Conservation (phyloP, 78 protist genomes). For the Tieghemostelium lacteum region DNA sequence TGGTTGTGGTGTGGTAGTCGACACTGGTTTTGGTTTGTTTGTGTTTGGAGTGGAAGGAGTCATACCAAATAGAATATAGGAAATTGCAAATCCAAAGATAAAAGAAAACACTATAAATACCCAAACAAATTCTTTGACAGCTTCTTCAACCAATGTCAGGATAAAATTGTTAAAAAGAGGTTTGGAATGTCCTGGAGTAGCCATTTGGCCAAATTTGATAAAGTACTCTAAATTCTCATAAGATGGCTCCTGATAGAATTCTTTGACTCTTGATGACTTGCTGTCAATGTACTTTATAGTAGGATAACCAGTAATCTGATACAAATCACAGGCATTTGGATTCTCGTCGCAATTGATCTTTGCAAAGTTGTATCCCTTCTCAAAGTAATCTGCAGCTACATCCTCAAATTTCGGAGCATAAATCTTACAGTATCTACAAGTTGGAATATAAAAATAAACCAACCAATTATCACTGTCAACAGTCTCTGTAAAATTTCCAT, state of each 20-base stretch:
- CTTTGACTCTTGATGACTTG: neutral
- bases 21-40: neutral
- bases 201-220: neutral
- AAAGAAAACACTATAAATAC: slow-evolving; percentile 28
- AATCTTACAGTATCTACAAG: slow-evolving; percentile 81
- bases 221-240: slow-evolving; percentile 5
- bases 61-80: slow-evolving; percentile 32
- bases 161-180: slow-evolving; percentile 34
- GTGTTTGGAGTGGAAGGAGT: neutral
- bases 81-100: slow-evolving; percentile 35
- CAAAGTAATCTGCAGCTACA: slow-evolving; percentile 41
- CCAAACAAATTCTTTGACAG: slow-evolving; percentile 50
- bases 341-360: slow-evolving; percentile 78
- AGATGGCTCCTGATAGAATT: slow-evolving; percentile 42
- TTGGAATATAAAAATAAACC: slow-evolving; percentile 88
- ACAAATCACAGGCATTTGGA: neutral
- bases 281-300: slow-evolving; percentile 37
- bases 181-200: neutral
- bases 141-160: slow-evolving; percentile 46
- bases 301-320: slow-evolving; percentile 31
- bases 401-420: slow-evolving; percentile 78
- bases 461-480: slow-evolving; percentile 51
- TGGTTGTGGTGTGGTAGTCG: neutral
- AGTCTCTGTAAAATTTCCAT: neutral
- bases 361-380: slow-evolving; percentile 78